phyloP scores from a whole-genome alignment of 2,329 filamentous ascomycete species.

The Phialophora tarda region DNA sequence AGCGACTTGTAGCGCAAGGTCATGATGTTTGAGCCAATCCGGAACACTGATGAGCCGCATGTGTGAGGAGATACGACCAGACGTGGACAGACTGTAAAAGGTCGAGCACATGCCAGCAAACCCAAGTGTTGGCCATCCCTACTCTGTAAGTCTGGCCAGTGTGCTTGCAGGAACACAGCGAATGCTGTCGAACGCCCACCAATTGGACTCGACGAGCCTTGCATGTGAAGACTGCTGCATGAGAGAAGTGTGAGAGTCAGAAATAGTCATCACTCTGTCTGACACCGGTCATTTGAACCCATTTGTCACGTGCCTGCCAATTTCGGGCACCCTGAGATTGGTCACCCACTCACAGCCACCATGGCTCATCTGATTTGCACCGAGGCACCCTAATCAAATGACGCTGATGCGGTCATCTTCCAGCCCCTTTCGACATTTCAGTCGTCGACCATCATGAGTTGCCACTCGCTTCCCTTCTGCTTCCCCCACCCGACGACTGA shows the following conservation, averaged over 20 bases:
- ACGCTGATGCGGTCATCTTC: not conserved
- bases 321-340: not conserved
- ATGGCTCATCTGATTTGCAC: not conserved
- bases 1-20: not conserved
- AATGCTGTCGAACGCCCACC: slow-evolving; percentile 11
- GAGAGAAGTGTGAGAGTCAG: not conserved
- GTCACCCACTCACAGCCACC: not conserved
- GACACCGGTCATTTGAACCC: not conserved
- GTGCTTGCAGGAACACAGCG: slow-evolving; percentile 7
- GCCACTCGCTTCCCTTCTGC: slow-evolving; percentile 2
- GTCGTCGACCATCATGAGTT: not conserved
- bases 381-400: slow-evolving; percentile 4
- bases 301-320: not conserved
- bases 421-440: not conserved
- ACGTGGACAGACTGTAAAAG: not conserved
- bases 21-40: slow-evolving; percentile 10
- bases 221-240: slow-evolving; percentile 27
- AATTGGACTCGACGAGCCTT: slow-evolving; percentile 22
- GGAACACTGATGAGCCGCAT: not conserved
- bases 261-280: not conserved
- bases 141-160: slow-evolving; percentile 5
- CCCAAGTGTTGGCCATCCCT: not conserved
- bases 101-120: slow-evolving; percentile 12
- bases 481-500: slow-evolving; percentile 1
- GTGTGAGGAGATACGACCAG: not conserved